Evolutionary conservation across 208 protist species (phyloP), one percentile per base, ranked within the genome.

Genomic region (Phytomonas sp.): DNA sequence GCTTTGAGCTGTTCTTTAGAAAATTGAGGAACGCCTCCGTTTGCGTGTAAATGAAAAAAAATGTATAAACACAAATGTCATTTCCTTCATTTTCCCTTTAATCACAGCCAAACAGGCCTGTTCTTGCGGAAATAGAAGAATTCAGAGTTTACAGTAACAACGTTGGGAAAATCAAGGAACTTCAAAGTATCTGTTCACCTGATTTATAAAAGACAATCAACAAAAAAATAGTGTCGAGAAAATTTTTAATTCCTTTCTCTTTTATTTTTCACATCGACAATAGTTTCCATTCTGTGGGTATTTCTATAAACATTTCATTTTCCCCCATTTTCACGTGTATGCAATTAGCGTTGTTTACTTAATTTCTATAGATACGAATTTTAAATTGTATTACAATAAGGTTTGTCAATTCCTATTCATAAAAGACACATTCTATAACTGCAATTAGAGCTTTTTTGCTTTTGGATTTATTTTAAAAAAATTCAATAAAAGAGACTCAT

Each of bases 331-430:
- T 40, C 9, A 9, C 4, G 36, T 40, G 29, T 62, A 62, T 9
- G 60, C 60, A 62, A 36, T 36, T 62, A 62, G 29, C 32, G 30
- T 36, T 62, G 32, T 30, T 68, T 46, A 63, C 23, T 34, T 40
- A 68, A 68, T n/a, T 72, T 26, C 11, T 72, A 28, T 69, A 68
- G 11, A 56, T 73, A 46, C 36, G 29, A n/a, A 1, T 56, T 40
- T 34, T 61, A 68, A 31, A n/a, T 9, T 17, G n/a, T 61, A 26
- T 63, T 13, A 53, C 51, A 59, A 64, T 64, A 43, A 56, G 43
- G 60, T 4, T 33, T 62, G 60, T 13, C 9, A 36, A 62, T 62
- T 62, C 29, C 9, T 36, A 9, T 9, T 62, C 32, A 62, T 62
- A 31, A 62, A 9, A 62, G 32, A 62, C 32, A 62, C 9, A 36